Base-by-base conservation (phyloP, 1,284 basidiomycete species). In the Leccinum fallax region DNA sequence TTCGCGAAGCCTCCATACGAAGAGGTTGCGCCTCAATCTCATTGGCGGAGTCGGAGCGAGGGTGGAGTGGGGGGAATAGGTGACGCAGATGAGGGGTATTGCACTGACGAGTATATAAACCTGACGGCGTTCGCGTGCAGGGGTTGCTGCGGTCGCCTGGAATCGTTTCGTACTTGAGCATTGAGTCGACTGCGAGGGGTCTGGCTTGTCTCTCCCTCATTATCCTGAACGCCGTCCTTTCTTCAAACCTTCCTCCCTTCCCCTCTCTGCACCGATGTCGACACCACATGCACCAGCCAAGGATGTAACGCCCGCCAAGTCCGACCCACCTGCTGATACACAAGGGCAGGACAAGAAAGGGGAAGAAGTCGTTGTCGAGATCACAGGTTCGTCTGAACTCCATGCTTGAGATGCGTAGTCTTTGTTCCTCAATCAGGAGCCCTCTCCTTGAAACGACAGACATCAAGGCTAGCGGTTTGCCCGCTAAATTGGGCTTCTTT, bases 381-480 rank as follows among this genome's bases (percentile, higher is more conserved):
- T 73, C 59, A 73, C 73, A 61, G 63, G 71, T 71, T 43, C 10
- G 58, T 19, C 38, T 0, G 1, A 6, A 5, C 10, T 5, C 8
- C 19, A 24, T 36, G 30, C n/a, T 48, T 24, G 7, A 9, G 9
- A 5, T 15, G 4, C 4, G 0, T 34, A 6, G 1, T 21, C 13
- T 9, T 11, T 53, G 7, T 54, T 24, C 3, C 19, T 32, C 16
- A 15, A 15, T 34, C 24, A n/a, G 24, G 26, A 52, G 9, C 7
- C 16, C 1, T 32, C 2, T 26, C 24, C 21, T 24, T 24, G 48
- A 9, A 13, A 43, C 9, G 24, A 49, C 52, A 73, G 71, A 66
- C 62, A 73, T 73, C 65, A 76, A 71, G 58, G 71, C 71, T 21
- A 76, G 72, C 40, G 74, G 74, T 51, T 65, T 73, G 13, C 71